Conservation (phyloP, 2,329 filamentous ascomycete species). For the Colletotrichum sp. region DNA sequence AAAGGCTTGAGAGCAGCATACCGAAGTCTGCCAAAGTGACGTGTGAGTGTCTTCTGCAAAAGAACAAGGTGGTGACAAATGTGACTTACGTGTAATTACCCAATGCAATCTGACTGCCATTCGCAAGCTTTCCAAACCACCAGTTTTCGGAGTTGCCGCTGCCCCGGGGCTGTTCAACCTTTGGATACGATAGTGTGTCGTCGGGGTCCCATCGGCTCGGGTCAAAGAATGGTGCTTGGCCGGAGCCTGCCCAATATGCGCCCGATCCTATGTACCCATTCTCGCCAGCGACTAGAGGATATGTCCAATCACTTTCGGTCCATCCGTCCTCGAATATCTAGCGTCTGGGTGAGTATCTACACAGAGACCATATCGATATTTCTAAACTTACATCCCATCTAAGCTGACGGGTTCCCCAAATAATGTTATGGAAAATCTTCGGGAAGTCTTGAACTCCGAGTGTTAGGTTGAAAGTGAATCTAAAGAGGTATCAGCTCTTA, state of each 20-base stretch:
- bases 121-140: constrained; percentile 49
- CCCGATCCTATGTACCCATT: constrained; percentile 47
- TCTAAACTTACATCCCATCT: constrained; percentile 21
- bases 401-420: constrained; percentile 25
- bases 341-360: background rate
- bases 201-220: constrained; percentile 25
- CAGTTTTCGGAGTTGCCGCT: constrained; percentile 31
- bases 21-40: background rate
- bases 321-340: constrained; percentile 44
- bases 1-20: constrained; percentile 14
- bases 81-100: constrained; percentile 43
- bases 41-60: background rate
- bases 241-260: constrained; percentile 25
- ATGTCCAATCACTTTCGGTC: constrained; percentile 45
- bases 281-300: constrained; percentile 43
- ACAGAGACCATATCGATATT: background rate
- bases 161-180: constrained; percentile 20
- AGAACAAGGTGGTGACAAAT: background rate
- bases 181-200: constrained; percentile 28
- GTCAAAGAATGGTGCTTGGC: constrained; percentile 22
- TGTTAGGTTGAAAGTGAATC: constrained; percentile 66
- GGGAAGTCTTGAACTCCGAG: constrained; percentile 45
- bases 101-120: constrained; percentile 43
- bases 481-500: background rate
- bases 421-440: constrained; percentile 19